Conservation (phyloP, 345 rosid species). For the Brassica rapa region DNA sequence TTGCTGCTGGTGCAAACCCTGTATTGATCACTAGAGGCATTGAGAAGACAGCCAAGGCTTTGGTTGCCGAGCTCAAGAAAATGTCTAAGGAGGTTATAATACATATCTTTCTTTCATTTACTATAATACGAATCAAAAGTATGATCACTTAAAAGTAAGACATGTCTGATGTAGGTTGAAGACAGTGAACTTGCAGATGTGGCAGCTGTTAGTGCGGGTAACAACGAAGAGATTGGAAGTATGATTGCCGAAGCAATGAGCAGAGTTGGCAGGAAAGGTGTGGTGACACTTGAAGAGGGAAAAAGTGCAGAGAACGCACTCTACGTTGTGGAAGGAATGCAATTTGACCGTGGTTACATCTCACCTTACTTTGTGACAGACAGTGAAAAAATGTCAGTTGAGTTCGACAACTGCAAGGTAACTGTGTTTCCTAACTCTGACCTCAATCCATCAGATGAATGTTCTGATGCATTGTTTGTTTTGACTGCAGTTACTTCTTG, state of each 20-base stretch:
- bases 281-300: slow-evolving; percentile 92
- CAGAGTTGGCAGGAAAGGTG: slow-evolving; percentile 85
- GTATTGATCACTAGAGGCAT: slow-evolving; percentile 93
- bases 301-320: slow-evolving; percentile 94
- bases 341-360: slow-evolving; percentile 96
- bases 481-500: slow-evolving; percentile 81
- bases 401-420: slow-evolving; percentile 97
- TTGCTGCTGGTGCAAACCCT: slow-evolving; percentile 99
- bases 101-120: neutral
- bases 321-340: slow-evolving; percentile 99
- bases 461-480: neutral
- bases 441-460: neutral
- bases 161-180: slow-evolving; percentile 66
- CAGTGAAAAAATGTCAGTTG: slow-evolving; percentile 96
- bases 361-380: slow-evolving; percentile 98
- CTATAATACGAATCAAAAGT: neutral
- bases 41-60: slow-evolving; percentile 87
- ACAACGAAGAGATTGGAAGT: slow-evolving; percentile 85
- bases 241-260: slow-evolving; percentile 99
- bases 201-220: slow-evolving; percentile 99
- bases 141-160: neutral
- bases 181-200: slow-evolving; percentile 99
- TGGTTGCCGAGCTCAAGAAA: slow-evolving; percentile 72
- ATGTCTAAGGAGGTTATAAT: slow-evolving; percentile 84
- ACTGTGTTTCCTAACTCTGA: neutral